phyloP scores from a whole-genome alignment of 805 yeast genomes.

The Maudiozyma turicensis region DNA sequence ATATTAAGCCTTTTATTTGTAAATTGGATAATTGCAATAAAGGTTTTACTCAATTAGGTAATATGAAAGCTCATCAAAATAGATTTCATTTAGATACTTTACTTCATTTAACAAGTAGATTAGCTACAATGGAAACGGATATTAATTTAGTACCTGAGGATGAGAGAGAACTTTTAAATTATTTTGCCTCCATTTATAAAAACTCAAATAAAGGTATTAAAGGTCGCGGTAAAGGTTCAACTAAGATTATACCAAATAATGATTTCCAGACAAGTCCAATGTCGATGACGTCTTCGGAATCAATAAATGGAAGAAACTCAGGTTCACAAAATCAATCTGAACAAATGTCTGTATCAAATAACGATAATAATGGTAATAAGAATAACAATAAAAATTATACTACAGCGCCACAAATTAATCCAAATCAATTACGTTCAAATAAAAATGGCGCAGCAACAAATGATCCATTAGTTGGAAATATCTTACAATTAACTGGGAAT shows the following conservation, averaged over 20 bases:
- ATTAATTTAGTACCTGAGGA: slow-evolving; percentile 41
- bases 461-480: not conserved
- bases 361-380: too few relatives aligned
- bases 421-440: not conserved
- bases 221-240: slow-evolving; percentile 63
- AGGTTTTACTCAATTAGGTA: slow-evolving; percentile 84
- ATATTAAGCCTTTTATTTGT: slow-evolving; percentile 70
- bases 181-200: slow-evolving; percentile 75
- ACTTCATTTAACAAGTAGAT: slow-evolving; percentile 51
- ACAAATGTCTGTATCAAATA: too few relatives aligned
- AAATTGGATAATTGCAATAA: slow-evolving; percentile 73
- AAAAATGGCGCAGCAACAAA: not conserved
- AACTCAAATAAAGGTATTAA: slow-evolving; percentile 85
- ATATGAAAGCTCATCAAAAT: slow-evolving; percentile 89
- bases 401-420: not conserved
- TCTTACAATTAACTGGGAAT: not conserved
- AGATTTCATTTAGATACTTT: slow-evolving; percentile 72
- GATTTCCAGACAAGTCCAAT: slow-evolving; percentile 1
- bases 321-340: too few relatives aligned
- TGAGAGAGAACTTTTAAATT: slow-evolving; percentile 62
- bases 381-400: not conserved
- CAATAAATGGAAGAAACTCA: not conserved
- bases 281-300: not conserved
- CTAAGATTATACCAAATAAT: slow-evolving; percentile 11
- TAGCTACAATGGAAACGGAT: slow-evolving; percentile 53